A percentile compares a stretch with the other conserved stretches of the same genome.
Conservation (phyloP, 1,284 basidiomycete genomes). For the Tausonia pullulans region DNA sequence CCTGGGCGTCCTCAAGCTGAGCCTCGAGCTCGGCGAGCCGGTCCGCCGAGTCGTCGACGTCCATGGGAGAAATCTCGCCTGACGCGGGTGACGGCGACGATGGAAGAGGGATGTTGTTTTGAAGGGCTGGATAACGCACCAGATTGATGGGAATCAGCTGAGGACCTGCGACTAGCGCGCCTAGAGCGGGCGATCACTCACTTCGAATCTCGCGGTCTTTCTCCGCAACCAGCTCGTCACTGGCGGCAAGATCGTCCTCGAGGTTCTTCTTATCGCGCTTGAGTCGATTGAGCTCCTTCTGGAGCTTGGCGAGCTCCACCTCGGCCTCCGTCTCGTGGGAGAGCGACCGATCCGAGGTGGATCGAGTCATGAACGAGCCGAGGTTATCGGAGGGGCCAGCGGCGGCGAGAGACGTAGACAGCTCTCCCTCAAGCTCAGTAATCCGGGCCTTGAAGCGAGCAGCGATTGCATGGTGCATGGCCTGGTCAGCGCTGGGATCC, state of each 20-base stretch:
- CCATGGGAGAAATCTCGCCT: slow-evolving; percentile 8
- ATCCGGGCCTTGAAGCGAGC: background rate
- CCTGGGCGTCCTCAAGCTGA: background rate
- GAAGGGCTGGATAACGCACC: slow-evolving; percentile 4
- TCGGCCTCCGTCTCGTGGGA: slow-evolving; percentile 4
- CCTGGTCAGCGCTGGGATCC: background rate
- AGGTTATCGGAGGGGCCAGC: background rate
- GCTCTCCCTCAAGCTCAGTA: slow-evolving; percentile 19
- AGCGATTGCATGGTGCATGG: background rate
- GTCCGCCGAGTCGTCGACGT: slow-evolving; percentile 1
- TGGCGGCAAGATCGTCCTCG: slow-evolving; percentile 20
- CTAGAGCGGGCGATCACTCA: background rate
- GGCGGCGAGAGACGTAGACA: slow-evolving; percentile 13
- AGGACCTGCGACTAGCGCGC: too few relatives aligned
- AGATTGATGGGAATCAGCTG: too few relatives aligned
- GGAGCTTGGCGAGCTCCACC: slow-evolving; percentile 16
- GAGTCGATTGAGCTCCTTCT: slow-evolving; percentile 22
- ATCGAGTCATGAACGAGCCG: background rate
- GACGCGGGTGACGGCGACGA: slow-evolving; percentile 1
- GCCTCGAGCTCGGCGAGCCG: slow-evolving; percentile 12
- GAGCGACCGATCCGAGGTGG: background rate
- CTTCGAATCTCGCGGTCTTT: slow-evolving; percentile 21
- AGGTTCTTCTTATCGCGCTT: slow-evolving; percentile 21
- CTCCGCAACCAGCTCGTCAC: slow-evolving; percentile 20
- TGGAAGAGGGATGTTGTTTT: slow-evolving; percentile 19